Evolutionary conservation across 352 stramenopile genomes (phyloP), one percentile per base, ranked within the genome.

Genomic region (Phytophthora chlamydospora): DNA sequence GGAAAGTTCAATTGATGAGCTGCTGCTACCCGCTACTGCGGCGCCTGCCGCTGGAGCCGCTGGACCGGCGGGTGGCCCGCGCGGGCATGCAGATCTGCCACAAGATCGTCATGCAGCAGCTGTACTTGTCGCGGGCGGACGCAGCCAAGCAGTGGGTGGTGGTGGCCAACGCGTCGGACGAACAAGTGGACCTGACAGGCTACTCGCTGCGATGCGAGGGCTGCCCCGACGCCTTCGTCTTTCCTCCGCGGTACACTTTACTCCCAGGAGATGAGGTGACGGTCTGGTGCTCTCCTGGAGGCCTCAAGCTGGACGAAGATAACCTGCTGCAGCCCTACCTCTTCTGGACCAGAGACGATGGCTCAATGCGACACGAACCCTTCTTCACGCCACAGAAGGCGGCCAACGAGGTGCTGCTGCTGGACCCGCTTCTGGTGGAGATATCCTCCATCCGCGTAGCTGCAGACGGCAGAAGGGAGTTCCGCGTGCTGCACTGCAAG

Each of bases 61-160:
- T 95, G 29, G 86, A 95, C 59, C 79, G 72, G 33, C 79, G 78
- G 34, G 84, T 93, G 35, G 76, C 83, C 35, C 86, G 86, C 24
- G 83, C 78, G 10, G 79, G 80, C 32, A 90, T 91, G 83, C 86
- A 95, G 56, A 90, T 95, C 46, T 91, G 82, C 68, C 84, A 91
- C 58, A 89, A 89, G 44, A 71, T 91, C 49, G 77, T 91, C 36
- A 93, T 95, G 83, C 84, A 91, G 59, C 79, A 93, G 70, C 74
- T 95, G n/a, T 95, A 93, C 69, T 75, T 95, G 46, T 91, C 84
- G 9, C 84, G 86, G 13, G 78, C 63, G 2, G 74, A 95, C 58
- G 76, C 76, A 21, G 47, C 62, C 14, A 88, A 89, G 62, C 86
- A 95, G 62, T 95, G 84, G 76, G 65, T 95, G 27, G 86, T 95